Conservation (phyloP, 805 yeast species). For the Schwanniomyces yamadae region DNA sequence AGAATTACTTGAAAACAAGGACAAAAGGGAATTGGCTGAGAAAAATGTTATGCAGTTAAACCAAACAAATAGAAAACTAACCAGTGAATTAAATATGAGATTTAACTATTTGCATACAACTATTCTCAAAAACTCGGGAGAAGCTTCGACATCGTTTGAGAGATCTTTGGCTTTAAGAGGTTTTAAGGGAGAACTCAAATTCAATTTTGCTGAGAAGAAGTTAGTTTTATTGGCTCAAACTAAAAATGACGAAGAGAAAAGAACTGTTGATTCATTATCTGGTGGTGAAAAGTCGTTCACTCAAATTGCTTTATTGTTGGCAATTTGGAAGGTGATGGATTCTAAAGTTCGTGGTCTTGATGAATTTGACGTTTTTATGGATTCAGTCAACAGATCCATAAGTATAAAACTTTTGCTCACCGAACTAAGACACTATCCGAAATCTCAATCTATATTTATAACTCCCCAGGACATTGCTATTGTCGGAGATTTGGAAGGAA, state of each 20-base stretch:
- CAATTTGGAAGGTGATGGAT: constrained; percentile 93
- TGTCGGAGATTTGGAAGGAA: constrained; percentile 55
- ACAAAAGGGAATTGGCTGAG: constrained; percentile 42
- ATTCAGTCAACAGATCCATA: constrained; percentile 79
- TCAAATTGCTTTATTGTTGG: constrained; percentile 80
- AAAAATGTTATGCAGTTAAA: constrained; percentile 36
- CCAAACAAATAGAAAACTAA: constrained; percentile 22
- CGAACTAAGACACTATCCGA: constrained; percentile 60
- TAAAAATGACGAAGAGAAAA: constrained; percentile 51
- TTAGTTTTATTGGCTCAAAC: constrained; percentile 63
- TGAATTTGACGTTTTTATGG: constrained; percentile 98
- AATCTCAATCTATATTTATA: constrained; percentile 85
- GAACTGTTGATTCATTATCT: constrained; percentile 80
- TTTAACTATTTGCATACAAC: constrained; percentile 33
- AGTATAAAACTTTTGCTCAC: constrained; percentile 73
- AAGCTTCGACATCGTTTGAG: constrained; percentile 48
- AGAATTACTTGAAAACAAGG: constrained; percentile 45
- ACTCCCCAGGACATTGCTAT: constrained; percentile 90
- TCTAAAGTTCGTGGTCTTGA: constrained; percentile 87
- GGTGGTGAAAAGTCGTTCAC: constrained; percentile 98
- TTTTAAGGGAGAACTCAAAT: constrained; percentile 68
- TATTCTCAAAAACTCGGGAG: constrained; percentile 25
- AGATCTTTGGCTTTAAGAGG: constrained; percentile 63
- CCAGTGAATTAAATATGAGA: constrained; percentile 30
- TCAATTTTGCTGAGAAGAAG: constrained; percentile 54